A percentile compares a stretch with the other conserved stretches of the same genome.
Evolutionary conservation across 225 moss, liverwort and hornwort genomes (phyloP).

Genomic region (Marchantia polymorpha): DNA sequence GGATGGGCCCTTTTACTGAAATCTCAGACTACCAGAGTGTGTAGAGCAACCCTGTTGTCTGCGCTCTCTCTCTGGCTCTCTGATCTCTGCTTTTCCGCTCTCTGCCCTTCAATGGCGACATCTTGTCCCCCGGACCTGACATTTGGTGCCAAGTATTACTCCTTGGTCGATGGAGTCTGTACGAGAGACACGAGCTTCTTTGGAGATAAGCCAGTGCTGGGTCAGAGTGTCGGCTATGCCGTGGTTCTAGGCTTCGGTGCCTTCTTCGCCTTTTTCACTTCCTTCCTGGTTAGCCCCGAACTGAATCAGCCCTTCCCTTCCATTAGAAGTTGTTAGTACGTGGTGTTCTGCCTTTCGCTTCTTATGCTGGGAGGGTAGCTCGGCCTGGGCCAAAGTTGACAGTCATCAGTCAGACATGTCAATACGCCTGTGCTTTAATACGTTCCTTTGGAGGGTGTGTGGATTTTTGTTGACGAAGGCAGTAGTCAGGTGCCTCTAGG

Average conservation of each 20-base stretch:
- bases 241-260: conserved; percentile 14
- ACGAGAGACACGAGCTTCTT: conserved; percentile 60
- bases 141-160: conserved; percentile 50
- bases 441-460: too few relatives aligned
- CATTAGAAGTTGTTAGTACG: too few relatives aligned
- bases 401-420: too few relatives aligned
- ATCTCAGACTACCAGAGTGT: conserved; percentile 1
- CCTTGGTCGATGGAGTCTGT: conserved; percentile 42
- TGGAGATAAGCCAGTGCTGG: conserved; percentile 43
- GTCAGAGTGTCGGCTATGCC: conserved; percentile 55
- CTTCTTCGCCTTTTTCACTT: conserved; percentile 77
- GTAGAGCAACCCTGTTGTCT: background rate
- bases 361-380: too few relatives aligned
- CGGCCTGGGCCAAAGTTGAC: too few relatives aligned
- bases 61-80: conserved; percentile 4
- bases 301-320: too few relatives aligned
- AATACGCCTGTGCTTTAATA: too few relatives aligned
- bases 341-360: too few relatives aligned
- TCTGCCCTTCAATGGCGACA: conserved; percentile 12
- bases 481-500: too few relatives aligned
- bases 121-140: conserved; percentile 43
- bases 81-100: background rate
- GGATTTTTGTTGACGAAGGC: too few relatives aligned
- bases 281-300: conserved; percentile 51
- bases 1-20: background rate